Percentiles rank a stretch among this genome's conserved stretches.
phyloP scores from a whole-genome alignment of 176 grass and related monocot genomes.

The Alopecurus myosuroides region DNA sequence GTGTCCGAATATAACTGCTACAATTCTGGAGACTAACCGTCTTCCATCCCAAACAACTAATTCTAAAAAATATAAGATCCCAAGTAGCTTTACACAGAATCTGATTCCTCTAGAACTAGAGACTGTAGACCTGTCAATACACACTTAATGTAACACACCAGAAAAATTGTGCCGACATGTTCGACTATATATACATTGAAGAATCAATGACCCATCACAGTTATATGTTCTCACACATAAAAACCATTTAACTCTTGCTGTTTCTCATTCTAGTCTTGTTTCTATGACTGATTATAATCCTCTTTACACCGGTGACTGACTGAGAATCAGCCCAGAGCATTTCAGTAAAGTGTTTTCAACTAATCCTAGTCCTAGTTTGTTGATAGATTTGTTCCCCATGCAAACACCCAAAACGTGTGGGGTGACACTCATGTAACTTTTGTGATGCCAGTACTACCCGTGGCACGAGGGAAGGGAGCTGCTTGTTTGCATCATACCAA shows the following conservation, averaged over 20 bases:
- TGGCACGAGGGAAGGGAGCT: slow-evolving; percentile 7
- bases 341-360: neutral
- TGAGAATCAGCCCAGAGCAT: neutral
- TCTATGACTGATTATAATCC: neutral
- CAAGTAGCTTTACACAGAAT: neutral
- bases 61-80: neutral
- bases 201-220: neutral
- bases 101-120: neutral
- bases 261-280: neutral
- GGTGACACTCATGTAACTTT: slow-evolving; percentile 29
- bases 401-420: slow-evolving; percentile 31
- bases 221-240: neutral
- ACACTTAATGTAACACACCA: neutral
- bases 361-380: neutral
- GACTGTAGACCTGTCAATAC: neutral
- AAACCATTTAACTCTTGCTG: slow-evolving; percentile 5
- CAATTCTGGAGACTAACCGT: slow-evolving; percentile 10
- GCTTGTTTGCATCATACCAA: neutral
- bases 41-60: neutral
- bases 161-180: neutral
- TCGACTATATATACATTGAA: neutral
- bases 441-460: slow-evolving; percentile 23
- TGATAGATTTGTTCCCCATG: neutral
- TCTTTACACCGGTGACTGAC: neutral
- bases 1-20: slow-evolving; percentile 9